Evolutionary conservation across 305 asterid genomes (phyloP), one percentile per base, ranked within the genome.

Genomic region (Fraxinus latifolia): DNA sequence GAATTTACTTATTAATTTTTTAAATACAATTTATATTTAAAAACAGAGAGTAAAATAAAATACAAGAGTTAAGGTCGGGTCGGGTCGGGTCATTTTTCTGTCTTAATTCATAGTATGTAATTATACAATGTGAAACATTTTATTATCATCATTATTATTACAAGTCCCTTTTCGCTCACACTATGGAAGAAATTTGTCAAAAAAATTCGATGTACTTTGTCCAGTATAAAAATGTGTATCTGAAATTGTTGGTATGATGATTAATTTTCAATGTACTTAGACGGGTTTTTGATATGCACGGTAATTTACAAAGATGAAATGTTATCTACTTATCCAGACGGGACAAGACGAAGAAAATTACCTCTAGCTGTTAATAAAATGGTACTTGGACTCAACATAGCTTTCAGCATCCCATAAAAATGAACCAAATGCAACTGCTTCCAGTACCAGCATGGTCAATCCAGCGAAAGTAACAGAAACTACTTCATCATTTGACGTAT

Each of bases 341-440:
- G 47, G 37, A 15, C 71, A 67, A 58, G n/a, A 78, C 79, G 82
- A 50, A 55, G 47, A 80, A 50, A 76, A 80, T 29, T 33, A 73
- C 29, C 29, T 73, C 89, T 91, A 95, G 86, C 91, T 85, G 80
- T 90, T 92, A 53, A 95, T 81, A 81, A 95, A 92, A 12, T 88
- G 89, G 83, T 94, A 95, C 79, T 87, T 92, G 73, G 95, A 89
- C 80, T 93, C 98, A 11, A 89, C 96, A 78, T 87, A 91, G 83
- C 90, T 89, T 83, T 95, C 98, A 6, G 95, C 86, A 77, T 93
- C 98, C 99, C 99, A 95, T 42, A 95, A 85, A 87, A 94, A 94
- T 11, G 97, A 94, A 44, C 99, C 99, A 76, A 95, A 93, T 5
- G 98, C 87, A 84, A 91, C 99, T n/a, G 99, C 98, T 90, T 95